Base-by-base conservation (phyloP, 73 alveolate genomes). In the Effrenium voratum region DNA sequence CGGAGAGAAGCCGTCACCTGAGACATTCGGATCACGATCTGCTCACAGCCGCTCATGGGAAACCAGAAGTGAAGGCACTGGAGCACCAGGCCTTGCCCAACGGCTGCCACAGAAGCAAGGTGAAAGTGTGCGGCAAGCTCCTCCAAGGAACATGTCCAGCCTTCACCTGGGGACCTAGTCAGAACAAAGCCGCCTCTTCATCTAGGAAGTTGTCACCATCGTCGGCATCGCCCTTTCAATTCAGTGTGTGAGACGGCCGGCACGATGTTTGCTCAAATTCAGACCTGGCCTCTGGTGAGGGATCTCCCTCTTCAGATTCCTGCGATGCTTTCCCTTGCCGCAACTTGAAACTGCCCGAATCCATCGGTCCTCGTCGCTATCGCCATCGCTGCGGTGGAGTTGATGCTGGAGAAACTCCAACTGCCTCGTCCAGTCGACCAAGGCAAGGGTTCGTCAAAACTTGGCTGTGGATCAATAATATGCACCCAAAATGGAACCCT, bases 131-230 rank as follows among this genome's bases (percentile, higher is more conserved):
- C 97, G 3, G 97, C 97, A 4, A 90, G 75, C 34, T 90, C 97
- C 96, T 90, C 52, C 2, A 22, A 26, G 38, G 40, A 12, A 19
- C 83, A 38, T 10, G 49, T 32, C n/a, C n/a, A n/a, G n/a, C n/a
- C n/a, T n/a, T n/a, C n/a, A n/a, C n/a, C n/a, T n/a, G n/a, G n/a
- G n/a, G n/a, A n/a, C n/a, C n/a, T 52, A 52, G 10, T 13, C 66
- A 52, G 10, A 52, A 13, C 28, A 13, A 68, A 19, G 57, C 36
- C 32, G 45, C 97, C 97, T 90, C 97, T 40, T 90, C 97, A 45
- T 90, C 97, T 76, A 90, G 41, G 86, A 90, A 90, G 55, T 90
- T 90, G 57, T 90, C 97, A 43, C 97, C 97, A 68, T 90, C 97
- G 38, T 90, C 97, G 38, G 97, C 97, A 40, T 90, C 97, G 43